Conservation (phyloP, 345 rosid genomes). For the Ricinus communis region DNA sequence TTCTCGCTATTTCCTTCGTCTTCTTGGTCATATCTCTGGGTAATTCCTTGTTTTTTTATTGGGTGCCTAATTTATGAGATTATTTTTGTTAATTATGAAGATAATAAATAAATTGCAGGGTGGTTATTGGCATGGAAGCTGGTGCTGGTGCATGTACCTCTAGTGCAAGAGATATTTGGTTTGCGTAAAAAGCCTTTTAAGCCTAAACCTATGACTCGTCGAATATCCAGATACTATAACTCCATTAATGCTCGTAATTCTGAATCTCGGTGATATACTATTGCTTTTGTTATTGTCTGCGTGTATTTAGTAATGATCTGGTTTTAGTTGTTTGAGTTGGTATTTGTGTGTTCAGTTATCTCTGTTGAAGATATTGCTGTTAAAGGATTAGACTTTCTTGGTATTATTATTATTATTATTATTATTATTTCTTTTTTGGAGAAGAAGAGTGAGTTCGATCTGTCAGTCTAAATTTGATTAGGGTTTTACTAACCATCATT, state of each 20-base stretch:
- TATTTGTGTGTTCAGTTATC: too few species aligned
- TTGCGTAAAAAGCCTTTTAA: slow-evolving; percentile 50
- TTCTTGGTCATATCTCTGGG: slow-evolving; percentile 15
- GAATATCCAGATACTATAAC: slow-evolving; percentile 56
- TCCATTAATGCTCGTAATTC: slow-evolving; percentile 4
- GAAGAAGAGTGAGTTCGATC: too few species aligned
- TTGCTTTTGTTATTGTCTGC: background rate
- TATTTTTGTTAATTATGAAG: background rate
- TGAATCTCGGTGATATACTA: background rate
- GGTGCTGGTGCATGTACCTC: slow-evolving; percentile 77
- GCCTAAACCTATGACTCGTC: slow-evolving; percentile 50
- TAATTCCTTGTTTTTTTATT: background rate
- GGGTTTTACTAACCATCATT: too few species aligned
- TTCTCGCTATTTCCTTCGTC: slow-evolving; percentile 13
- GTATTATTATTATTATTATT: too few species aligned
- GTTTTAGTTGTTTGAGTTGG: too few species aligned
- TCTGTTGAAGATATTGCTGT: too few species aligned
- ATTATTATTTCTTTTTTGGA: too few species aligned
- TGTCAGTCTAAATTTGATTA: too few species aligned
- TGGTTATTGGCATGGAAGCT: slow-evolving; percentile 92
- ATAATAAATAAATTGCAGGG: slow-evolving; percentile 36
- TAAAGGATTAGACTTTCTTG: too few species aligned
- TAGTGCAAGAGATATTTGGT: slow-evolving; percentile 83
- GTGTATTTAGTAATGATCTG: too few species aligned
- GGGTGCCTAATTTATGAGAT: background rate